A percentile compares a stretch with the other conserved stretches of the same genome.
phyloP scores from a whole-genome alignment of 139 green algal genomes.

The Chlamydomonas incerta region DNA sequence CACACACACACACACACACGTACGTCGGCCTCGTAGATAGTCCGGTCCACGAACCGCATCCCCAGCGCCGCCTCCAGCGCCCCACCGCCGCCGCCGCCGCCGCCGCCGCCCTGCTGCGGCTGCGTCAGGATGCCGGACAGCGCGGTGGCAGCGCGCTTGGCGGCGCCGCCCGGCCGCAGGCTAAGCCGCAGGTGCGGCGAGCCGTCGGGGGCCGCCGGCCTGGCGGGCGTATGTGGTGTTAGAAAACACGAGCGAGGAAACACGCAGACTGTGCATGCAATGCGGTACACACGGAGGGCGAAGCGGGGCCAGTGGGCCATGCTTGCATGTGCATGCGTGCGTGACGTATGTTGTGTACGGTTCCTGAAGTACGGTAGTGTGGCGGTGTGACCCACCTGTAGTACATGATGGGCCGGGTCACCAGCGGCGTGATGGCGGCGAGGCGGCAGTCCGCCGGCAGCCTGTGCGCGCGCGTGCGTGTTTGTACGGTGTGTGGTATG shows the following conservation, averaged over 20 bases:
- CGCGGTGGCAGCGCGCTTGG: neutral
- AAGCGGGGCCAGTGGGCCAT: too few species aligned
- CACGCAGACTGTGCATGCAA: too few species aligned
- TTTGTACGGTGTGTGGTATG: too few species aligned
- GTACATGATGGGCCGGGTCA: constrained; percentile 70
- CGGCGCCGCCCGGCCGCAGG: constrained; percentile 3
- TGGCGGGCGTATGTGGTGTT: neutral
- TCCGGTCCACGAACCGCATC: constrained; percentile 16
- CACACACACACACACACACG: neutral
- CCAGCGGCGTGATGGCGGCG: constrained; percentile 40
- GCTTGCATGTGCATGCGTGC: too few species aligned
- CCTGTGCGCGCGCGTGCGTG: too few species aligned
- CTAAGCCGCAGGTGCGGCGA: constrained; percentile 48
- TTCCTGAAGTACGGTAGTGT: too few species aligned
- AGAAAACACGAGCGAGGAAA: neutral
- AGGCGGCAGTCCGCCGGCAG: constrained; percentile 54
- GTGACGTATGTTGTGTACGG: too few species aligned
- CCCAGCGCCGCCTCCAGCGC: neutral
- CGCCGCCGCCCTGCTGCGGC: neutral
- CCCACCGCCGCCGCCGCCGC: neutral
- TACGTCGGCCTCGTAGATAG: constrained; percentile 21
- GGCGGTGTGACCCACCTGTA: constrained; percentile 46
- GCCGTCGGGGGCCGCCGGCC: constrained; percentile 25
- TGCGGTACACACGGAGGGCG: too few species aligned
- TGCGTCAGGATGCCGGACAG: too few species aligned